Conservation (phyloP, 495 filamentous ascomycete species). For the Aspergillus incahuasiensis region DNA sequence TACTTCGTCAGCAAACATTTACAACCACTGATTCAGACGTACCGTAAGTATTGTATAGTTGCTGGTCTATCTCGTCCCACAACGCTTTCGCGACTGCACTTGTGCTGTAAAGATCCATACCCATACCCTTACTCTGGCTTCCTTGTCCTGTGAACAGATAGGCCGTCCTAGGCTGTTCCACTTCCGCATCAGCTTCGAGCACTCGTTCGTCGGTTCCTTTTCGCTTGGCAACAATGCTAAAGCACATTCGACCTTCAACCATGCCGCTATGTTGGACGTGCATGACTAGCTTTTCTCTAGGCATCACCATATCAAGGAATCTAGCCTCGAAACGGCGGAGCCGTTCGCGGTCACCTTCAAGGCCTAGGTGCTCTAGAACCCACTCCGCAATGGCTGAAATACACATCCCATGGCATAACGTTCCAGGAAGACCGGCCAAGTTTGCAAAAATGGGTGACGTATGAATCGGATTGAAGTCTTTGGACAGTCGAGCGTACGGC, state of each 20-base stretch:
- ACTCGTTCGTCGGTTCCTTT: constrained; percentile 25
- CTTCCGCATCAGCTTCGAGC: constrained; percentile 29
- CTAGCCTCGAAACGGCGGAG: constrained; percentile 23
- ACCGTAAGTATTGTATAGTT: constrained; percentile 36
- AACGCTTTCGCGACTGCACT: constrained; percentile 29
- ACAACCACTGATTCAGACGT: not conserved
- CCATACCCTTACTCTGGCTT: constrained; percentile 38
- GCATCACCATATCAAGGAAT: constrained; percentile 36
- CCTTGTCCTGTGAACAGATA: constrained; percentile 46
- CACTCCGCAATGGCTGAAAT: constrained; percentile 21
- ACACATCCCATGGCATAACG: constrained; percentile 36
- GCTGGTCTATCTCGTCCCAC: constrained; percentile 38
- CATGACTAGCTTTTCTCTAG: constrained; percentile 29
- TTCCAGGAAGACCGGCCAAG: constrained; percentile 27
- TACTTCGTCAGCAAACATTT: constrained; percentile 13
- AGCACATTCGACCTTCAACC: constrained; percentile 29
- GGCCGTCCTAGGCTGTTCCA: constrained; percentile 33
- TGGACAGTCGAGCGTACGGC: constrained; percentile 25
- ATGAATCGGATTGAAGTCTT: constrained; percentile 38
- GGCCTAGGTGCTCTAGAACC: constrained; percentile 18
- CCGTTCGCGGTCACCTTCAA: constrained; percentile 12
- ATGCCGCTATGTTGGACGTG: constrained; percentile 31
- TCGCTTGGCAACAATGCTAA: constrained; percentile 24
- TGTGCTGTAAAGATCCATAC: constrained; percentile 35
- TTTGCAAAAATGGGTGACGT: constrained; percentile 26